Percentiles rank a stretch among this genome's conserved stretches.
Evolutionary conservation across 441 rosid genomes (phyloP).

Genomic region (Erodium moschatum): DNA sequence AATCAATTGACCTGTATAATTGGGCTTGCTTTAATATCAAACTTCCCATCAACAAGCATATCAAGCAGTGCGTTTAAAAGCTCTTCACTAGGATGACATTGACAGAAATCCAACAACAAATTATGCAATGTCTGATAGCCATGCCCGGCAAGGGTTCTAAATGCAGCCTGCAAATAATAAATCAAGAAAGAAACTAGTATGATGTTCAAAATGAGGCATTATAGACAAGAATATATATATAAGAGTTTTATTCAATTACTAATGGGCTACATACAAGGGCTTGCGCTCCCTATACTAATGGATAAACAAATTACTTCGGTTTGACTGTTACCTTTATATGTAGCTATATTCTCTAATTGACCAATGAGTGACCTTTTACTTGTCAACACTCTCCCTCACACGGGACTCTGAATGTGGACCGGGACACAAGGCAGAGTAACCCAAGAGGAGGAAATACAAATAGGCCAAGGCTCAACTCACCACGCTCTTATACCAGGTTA

Average conservation of each 20-base stretch:
- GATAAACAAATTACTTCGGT: neutral
- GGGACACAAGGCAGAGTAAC: neutral
- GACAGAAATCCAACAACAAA: slow-evolving; percentile 84
- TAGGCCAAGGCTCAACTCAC: neutral
- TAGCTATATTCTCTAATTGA: neutral
- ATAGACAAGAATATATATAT: neutral
- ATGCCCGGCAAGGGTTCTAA: slow-evolving; percentile 92
- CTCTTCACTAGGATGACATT: slow-evolving; percentile 73
- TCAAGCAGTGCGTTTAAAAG: slow-evolving; percentile 85
- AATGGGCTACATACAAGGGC: neutral
- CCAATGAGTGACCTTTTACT: neutral
- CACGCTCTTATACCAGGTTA: neutral
- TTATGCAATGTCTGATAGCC: slow-evolving; percentile 92
- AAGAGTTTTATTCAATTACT: too few relatives aligned
- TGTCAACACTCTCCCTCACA: neutral
- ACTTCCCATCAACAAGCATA: slow-evolving; percentile 98
- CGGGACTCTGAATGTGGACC: neutral
- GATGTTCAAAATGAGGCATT: neutral
- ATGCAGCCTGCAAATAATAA: slow-evolving; percentile 55
- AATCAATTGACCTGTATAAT: slow-evolving; percentile 56
- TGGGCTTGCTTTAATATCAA: slow-evolving; percentile 59
- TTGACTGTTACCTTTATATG: neutral
- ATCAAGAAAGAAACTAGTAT: slow-evolving; percentile 11
- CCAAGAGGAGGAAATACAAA: too few relatives aligned
- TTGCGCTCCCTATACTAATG: neutral